phyloP scores from a whole-genome alignment of 345 rosid genomes.

The Ceriops decandra region DNA sequence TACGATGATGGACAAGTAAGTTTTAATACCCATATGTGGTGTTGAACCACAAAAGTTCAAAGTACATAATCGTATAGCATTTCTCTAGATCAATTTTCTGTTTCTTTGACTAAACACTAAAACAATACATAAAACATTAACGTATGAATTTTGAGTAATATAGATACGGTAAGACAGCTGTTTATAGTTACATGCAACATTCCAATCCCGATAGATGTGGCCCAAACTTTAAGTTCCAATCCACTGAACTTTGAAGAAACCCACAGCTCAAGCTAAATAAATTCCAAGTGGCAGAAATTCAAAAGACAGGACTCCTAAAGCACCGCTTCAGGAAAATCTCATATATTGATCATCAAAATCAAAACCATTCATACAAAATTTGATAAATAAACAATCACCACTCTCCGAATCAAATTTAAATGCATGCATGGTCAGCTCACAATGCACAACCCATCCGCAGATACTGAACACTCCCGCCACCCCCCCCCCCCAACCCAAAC shows the following conservation, averaged over 20 bases:
- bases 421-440: background rate
- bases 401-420: background rate
- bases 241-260: no score
- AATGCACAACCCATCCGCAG: background rate
- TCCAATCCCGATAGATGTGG: background rate
- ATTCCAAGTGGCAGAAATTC: background rate
- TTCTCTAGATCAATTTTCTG: no score
- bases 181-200: background rate
- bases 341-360: conserved; percentile 3
- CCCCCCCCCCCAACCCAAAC: no score
- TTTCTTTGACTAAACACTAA: no score
- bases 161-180: background rate
- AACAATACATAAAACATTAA: no score
- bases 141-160: no score
- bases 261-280: background rate
- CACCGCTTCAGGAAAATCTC: background rate
- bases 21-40: no score
- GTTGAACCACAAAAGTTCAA: no score
- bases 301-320: background rate
- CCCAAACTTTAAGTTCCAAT: background rate
- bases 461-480: no score
- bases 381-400: background rate
- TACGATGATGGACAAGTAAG: background rate
- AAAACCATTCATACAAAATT: conserved; percentile 3
- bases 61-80: no score